A percentile compares a stretch with the other conserved stretches of the same genome.
phyloP scores from a whole-genome alignment of 768 basidiomycete species.

The Kwoniella sp. region DNA sequence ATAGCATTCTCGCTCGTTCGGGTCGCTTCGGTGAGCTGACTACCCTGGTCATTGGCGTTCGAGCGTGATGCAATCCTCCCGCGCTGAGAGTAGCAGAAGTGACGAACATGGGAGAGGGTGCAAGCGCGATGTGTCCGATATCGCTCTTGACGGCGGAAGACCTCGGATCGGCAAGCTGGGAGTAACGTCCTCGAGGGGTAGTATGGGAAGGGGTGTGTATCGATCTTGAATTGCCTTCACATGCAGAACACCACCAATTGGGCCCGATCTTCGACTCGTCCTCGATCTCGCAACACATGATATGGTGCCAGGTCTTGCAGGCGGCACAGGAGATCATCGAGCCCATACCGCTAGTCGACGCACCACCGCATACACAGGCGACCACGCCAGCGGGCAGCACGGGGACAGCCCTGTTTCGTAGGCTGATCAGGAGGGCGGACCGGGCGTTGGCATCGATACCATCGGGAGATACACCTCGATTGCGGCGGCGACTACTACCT shows the following conservation, averaged over 20 bases:
- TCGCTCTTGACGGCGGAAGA: slow-evolving; percentile 44
- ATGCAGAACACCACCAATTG: slow-evolving; percentile 45
- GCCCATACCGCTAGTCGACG: slow-evolving; percentile 29
- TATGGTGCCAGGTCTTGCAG: slow-evolving; percentile 50
- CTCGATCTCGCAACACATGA: slow-evolving; percentile 41
- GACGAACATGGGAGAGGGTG: slow-evolving; percentile 48
- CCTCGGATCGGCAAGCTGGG: slow-evolving; percentile 40
- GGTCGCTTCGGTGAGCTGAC: slow-evolving; percentile 32
- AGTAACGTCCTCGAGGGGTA: slow-evolving; percentile 28
- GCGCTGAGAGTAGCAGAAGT: slow-evolving; percentile 1
- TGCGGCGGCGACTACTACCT: not conserved
- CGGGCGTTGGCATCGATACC: slow-evolving; percentile 36
- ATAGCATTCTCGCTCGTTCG: slow-evolving; percentile 46
- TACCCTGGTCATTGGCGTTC: slow-evolving; percentile 29
- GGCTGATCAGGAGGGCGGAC: slow-evolving; percentile 35
- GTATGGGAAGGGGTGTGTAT: slow-evolving; percentile 31
- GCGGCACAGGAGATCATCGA: slow-evolving; percentile 41
- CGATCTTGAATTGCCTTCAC: slow-evolving; percentile 22
- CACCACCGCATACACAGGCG: slow-evolving; percentile 37
- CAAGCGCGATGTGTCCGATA: slow-evolving; percentile 41
- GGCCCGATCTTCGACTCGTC: slow-evolving; percentile 32
- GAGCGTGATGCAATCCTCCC: slow-evolving; percentile 4
- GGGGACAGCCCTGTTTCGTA: slow-evolving; percentile 36
- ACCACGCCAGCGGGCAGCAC: slow-evolving; percentile 31
- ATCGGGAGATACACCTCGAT: slow-evolving; percentile 7